Base-by-base conservation (phyloP, 163 green algal genomes). In the Trebouxiophyceae sp. region DNA sequence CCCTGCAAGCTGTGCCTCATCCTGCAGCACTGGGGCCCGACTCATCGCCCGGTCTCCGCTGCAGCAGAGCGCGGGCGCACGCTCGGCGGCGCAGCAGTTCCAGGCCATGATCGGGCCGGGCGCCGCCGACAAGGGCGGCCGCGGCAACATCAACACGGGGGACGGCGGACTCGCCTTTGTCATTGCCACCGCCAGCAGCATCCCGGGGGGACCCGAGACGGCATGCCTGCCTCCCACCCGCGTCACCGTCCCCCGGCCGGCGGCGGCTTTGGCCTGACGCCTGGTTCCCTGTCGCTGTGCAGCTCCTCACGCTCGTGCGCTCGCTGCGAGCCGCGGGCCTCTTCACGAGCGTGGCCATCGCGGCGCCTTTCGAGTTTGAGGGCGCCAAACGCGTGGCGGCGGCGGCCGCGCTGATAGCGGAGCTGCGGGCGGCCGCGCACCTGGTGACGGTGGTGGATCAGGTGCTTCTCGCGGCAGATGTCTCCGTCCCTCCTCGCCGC, bases 291-390 rank as follows among this genome's bases (percentile, higher is more conserved):
- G 47, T 50, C 39, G 12, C 20, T 55, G 27, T 61, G 44, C 60
- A 71, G 65, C 23, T 72, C 47, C 34, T 92, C 57, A 81, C 87
- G 39, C n/a, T 91, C 19, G 81, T 89, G 8, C 60, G 69, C 2
- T 65, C 83, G 57, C 67, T 93, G 59, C 77, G 84, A 7, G 77
- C 77, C 2, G 71, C 77, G 7, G 87, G 87, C 33, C 83, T 84
- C 76, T 93, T 94, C 65, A 89, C 89, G 8, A 81, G 79, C 0
- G 83, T 79, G 1, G 85, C 81, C 0, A 64, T 94, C 16, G 87
- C 86, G 16, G 62, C 68, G 47, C 87, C 87, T 0, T 93, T 93
- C 77, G 76, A 64, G 4, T 93, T 94, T 72, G 87, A 93, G 67
- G 87, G 86, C 19, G 30, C 64, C 0, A 69, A 74, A 29, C 83